A percentile compares a stretch with the other conserved stretches of the same genome.
These are phyloP conservation scores for Stromatinia cepivora DNA, from an alignment of 2,329 filamentous ascomycete species.

Conservation along the genomic window DNA sequence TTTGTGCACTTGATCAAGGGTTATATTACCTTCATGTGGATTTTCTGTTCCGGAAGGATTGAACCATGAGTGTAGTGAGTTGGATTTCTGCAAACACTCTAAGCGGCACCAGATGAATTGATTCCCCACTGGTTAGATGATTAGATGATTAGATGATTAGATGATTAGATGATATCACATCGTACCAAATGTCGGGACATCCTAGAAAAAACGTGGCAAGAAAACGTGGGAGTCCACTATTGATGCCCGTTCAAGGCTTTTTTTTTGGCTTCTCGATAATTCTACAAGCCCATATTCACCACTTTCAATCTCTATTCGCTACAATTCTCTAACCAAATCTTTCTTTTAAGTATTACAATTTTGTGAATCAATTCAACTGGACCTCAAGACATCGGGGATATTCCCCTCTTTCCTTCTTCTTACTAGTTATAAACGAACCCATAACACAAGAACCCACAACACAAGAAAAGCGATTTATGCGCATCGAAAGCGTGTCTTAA, in stretches of 20 bases:
- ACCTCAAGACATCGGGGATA: not conserved
- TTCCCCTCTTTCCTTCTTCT: constrained; percentile 1
- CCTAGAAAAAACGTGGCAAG: constrained; percentile 18
- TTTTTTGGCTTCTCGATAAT: not conserved
- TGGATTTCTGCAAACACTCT: not conserved
- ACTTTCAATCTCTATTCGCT: not conserved
- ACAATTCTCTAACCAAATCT: not conserved
- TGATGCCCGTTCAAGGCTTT: constrained; percentile 14
- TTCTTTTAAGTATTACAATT: not conserved
- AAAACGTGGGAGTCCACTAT: constrained; percentile 24
- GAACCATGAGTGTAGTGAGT: not conserved
- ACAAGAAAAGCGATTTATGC: not conserved
- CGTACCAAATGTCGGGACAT: not conserved
- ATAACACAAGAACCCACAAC: not conserved
- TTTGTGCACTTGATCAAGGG: constrained; percentile 3
- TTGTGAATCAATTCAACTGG: not conserved
- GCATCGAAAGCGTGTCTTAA: not conserved
- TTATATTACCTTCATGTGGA: not conserved
- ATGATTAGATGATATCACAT: not conserved
- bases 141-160: not conserved
- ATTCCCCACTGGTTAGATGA: not conserved
- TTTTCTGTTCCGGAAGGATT: not conserved
- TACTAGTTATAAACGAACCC: not conserved
- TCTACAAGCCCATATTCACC: not conserved
- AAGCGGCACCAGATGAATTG: not conserved